Base-by-base conservation (phyloP, 805 yeast species). In the Metschnikowia cubensis region DNA sequence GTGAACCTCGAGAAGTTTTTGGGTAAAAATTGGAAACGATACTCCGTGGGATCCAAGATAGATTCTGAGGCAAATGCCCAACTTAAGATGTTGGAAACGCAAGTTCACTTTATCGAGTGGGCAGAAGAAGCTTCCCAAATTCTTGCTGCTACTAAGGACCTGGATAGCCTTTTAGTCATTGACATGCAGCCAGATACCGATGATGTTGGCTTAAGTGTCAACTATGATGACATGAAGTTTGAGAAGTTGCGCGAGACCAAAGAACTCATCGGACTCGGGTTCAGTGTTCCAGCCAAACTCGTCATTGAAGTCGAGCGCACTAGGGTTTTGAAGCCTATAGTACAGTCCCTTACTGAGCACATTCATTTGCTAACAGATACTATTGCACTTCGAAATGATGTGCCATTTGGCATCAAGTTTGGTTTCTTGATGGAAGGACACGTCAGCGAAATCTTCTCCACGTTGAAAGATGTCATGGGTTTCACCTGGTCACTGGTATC, bases 31-130 rank as follows among this genome's bases (percentile, higher is more conserved):
- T 73, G 78, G 78, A 57, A 58, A 37, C 65, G 69, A 42, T 73
- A 66, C 52, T 65, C 76, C 2, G 40, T 62, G 13, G 97, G 96
- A 0, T 77, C 75, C 47, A 79, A 76, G 52, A 77, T 92, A 0
- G 69, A 76, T 10, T 63, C 70, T 1, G 87, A 81, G 51, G 73
- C 80, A 21, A 56, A 62, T 2, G 64, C 69, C 0, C 70, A 87
- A 43, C 58, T 71, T n/a, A 65, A 70, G 21, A 78, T 75, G 43
- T 64, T 83, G 10, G 71, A 84, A 44, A 60, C 81, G 0, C 65
- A 73, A 25, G 51, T 48, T 0, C 56, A 77, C 0, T 77, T 75
- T 45, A 64, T 71, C 0, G 59, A 62, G 1, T 89, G 96, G 94
- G 44, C 79, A 8, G 42, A 50, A 0, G 46, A 52, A 1, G 58